phyloP scores from a whole-genome alignment of 768 basidiomycete genomes.

The Epithele typhae region DNA sequence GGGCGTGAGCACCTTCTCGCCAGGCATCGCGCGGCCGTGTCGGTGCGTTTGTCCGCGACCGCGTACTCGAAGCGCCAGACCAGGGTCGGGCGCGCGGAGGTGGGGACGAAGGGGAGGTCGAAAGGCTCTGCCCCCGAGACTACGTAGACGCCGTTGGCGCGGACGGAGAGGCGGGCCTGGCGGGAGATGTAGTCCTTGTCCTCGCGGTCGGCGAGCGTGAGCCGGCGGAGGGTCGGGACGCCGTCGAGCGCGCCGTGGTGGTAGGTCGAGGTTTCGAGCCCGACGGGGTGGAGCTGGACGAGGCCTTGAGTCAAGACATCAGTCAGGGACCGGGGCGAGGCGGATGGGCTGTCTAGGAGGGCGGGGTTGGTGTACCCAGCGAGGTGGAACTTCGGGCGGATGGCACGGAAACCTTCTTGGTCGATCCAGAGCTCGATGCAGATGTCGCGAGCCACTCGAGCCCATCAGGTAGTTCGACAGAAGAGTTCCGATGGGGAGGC shows the following conservation, averaged over 20 bases:
- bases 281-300: constrained; percentile 62
- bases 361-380: constrained; percentile 41
- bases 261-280: constrained; percentile 57
- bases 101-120: constrained; percentile 15
- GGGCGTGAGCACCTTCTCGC: constrained; percentile 72
- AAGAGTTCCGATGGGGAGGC: too few relatives aligned
- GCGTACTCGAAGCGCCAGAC: constrained; percentile 80
- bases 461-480: constrained; percentile 29
- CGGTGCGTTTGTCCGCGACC: constrained; percentile 55
- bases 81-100: constrained; percentile 33
- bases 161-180: constrained; percentile 67
- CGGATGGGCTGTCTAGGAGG: constrained; percentile 23
- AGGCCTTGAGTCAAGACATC: constrained; percentile 39
- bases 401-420: constrained; percentile 76
- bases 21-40: constrained; percentile 27
- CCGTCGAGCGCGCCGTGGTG: constrained; percentile 60
- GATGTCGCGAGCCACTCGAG: constrained; percentile 52
- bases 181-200: constrained; percentile 71
- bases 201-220: constrained; percentile 65
- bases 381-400: constrained; percentile 55
- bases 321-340: constrained; percentile 17
- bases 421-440: constrained; percentile 69
- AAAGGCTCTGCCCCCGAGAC: constrained; percentile 62
- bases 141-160: constrained; percentile 69
- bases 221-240: constrained; percentile 63